Evolutionary conservation across 1,139 yeast genomes (phyloP), one percentile per base, ranked within the genome.

Genomic region (Schwanniomyces etchellsii): DNA sequence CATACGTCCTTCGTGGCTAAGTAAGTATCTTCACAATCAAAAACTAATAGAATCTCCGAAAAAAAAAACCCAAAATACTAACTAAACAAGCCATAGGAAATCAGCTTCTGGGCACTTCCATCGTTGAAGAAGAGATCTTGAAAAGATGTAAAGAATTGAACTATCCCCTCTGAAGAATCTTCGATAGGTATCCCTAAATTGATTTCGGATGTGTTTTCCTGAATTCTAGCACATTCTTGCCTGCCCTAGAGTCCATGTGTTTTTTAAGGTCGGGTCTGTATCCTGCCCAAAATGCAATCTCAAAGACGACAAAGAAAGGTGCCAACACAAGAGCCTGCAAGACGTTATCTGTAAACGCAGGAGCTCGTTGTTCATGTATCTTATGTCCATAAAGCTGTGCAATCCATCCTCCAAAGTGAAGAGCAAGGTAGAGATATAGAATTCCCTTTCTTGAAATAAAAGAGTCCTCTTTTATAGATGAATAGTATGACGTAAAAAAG

Each of bases 371-470:
- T 50, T 91, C 98, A 46, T 77, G 84, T 12, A 74, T 69, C 2
- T 83, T 91, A 50, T 91, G 97, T 4, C 96, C 96, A 36, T 81
- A 66, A 54, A 91, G 88, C 50, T 91, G 97, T n/a, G 77, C 77
- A 14, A 77, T 47, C 97, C 98, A 91, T 10, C 83, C 63, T 2
- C 55, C 28, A 1, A 70, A 50, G 51, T 81, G 83, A 16, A 72
- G 42, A 0, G 37, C 44, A 18, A 59, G 36, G 3, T 74, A 66
- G 28, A 41, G 47, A 27, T 45, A 47, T 33, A 49, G 42, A 32
- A 60, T 66, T 18, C 36, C 45, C 9, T 34, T 29, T 18, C 37
- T 29, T 14, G 48, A 24, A 2, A 63, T 37, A 18, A 70, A 43
- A 5, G 49, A 35, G 4, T 14, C 17, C n/a, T 37, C 24, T 1